These are phyloP conservation scores for Saxophila tyrrhenica DNA, from an alignment of 495 filamentous ascomycete species.

Conservation along the genomic window DNA sequence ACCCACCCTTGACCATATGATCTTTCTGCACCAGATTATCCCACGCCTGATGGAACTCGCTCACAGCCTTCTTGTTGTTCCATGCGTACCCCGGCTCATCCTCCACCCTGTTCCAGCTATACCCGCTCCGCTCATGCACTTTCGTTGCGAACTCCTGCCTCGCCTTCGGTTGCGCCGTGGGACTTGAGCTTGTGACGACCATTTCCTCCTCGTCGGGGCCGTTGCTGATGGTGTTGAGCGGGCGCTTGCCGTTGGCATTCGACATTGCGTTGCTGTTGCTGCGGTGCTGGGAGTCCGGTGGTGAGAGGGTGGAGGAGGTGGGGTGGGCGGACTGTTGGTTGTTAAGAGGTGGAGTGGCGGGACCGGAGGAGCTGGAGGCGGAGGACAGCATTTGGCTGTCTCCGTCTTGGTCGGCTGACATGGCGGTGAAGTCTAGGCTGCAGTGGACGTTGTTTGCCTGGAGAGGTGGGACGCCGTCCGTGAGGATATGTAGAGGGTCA, in stretches of 20 bases:
- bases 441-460: too few species aligned
- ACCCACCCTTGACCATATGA: slow-evolving; percentile 27
- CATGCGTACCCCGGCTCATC: slow-evolving; percentile 40
- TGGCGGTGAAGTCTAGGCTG: too few species aligned
- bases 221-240: slow-evolving; percentile 16
- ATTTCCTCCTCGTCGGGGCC: slow-evolving; percentile 3
- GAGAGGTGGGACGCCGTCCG: too few species aligned
- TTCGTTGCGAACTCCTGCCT: slow-evolving; percentile 10
- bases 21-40: slow-evolving; percentile 27
- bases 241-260: slow-evolving; percentile 29
- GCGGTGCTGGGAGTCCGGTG: slow-evolving; percentile 41
- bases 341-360: not conserved
- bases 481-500: too few species aligned
- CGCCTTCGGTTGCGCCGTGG: slow-evolving; percentile 11
- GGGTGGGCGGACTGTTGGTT: slow-evolving; percentile 14
- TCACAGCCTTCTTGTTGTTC: slow-evolving; percentile 37
- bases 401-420: slow-evolving; percentile 17
- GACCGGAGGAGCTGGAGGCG: slow-evolving; percentile 31
- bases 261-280: slow-evolving; percentile 13
- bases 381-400: slow-evolving; percentile 37
- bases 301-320: slow-evolving; percentile 32
- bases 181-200: not conserved
- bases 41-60: slow-evolving; percentile 26
- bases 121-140: slow-evolving; percentile 25
- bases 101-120: slow-evolving; percentile 31